Evolutionary conservation across 192 early-diverging fungal species (phyloP), one percentile per base, ranked within the genome.

Genomic region (Oehlia diaphana): DNA sequence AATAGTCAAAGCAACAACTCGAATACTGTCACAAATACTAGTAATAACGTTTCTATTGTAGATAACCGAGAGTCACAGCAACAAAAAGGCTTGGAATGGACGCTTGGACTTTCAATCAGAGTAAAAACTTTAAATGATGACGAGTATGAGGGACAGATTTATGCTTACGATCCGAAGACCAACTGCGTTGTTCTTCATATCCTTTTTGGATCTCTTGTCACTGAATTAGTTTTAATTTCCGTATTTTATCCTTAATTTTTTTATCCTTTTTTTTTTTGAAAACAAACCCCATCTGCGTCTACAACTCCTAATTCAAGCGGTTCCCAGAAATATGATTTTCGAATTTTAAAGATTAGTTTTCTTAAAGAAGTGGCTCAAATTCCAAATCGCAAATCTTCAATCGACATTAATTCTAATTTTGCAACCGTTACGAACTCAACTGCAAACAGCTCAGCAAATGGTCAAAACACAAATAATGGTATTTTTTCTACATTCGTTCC

Each of bases 161-260:
- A 87, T 75, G 84, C 91, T 3, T 88, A 86, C 67, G 91, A 92
- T 82, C 65, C 82, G 50, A 87, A 81, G 47, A 91, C 88, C 44
- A 91, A 90, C 81, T 89, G 87, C 76, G 69, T 92, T 82, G 91
- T 87, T 70, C 85, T 92, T 83, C 85, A 92, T 89, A 91, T 89
- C 90, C 86, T 83, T 84, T 88, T 86, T 84, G 72, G 82, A 70
- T 31, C 35, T 21, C 66, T 74, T 71, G 68, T 82, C 50, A 12
- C 3, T 50, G 63, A 75, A 44, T 73, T 73, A 19, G 9, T 73
- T n/a, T 14, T 39, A 28, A 3, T 64, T 63, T 14, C 39, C 39
- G 16, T 16, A 9, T 53, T 13, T 31, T 28, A 66, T 81, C 50
- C 39, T 75, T 63, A 66, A 67, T 68, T 68, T 37, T 50, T n/a